These are phyloP conservation scores for Zygoascus biomembranicola DNA, from an alignment of 805 yeast species.

Conservation along the genomic window DNA sequence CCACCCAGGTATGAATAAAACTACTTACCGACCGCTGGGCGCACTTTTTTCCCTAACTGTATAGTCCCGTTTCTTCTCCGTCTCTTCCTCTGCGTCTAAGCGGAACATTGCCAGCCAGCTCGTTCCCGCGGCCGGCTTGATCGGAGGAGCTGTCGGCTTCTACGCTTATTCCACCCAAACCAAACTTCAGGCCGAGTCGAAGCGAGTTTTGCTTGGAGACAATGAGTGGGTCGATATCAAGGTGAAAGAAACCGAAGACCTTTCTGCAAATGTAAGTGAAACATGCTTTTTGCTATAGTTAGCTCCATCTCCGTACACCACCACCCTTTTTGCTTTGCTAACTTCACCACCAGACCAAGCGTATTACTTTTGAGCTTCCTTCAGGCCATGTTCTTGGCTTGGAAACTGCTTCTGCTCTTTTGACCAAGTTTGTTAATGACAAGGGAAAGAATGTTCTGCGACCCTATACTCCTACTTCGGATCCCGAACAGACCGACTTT, in stretches of 20 bases:
- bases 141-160: conserved; percentile 37
- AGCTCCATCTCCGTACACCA: no score
- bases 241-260: conserved; percentile 16
- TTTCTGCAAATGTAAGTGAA: conserved; percentile 22
- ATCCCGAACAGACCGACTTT: conserved; percentile 58
- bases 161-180: conserved; percentile 28
- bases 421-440: conserved; percentile 68
- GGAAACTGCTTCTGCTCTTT: conserved; percentile 65
- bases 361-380: conserved; percentile 63
- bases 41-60: background rate
- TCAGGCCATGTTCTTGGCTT: conserved; percentile 68
- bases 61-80: background rate
- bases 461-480: conserved; percentile 75
- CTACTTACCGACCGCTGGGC: background rate
- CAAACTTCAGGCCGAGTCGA: conserved; percentile 19
- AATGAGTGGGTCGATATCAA: conserved; percentile 25
- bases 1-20: background rate
- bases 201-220: conserved; percentile 19
- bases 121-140: conserved; percentile 36
- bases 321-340: background rate
- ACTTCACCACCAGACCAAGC: conserved; percentile 35
- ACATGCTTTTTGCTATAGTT: background rate
- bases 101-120: conserved; percentile 13
- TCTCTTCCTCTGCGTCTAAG: background rate
- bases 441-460: conserved; percentile 84